Percentiles rank a stretch among this genome's conserved stretches.
These are phyloP conservation scores for Dioszegia crocea DNA, from an alignment of 768 basidiomycete species.

Conservation along the genomic window DNA sequence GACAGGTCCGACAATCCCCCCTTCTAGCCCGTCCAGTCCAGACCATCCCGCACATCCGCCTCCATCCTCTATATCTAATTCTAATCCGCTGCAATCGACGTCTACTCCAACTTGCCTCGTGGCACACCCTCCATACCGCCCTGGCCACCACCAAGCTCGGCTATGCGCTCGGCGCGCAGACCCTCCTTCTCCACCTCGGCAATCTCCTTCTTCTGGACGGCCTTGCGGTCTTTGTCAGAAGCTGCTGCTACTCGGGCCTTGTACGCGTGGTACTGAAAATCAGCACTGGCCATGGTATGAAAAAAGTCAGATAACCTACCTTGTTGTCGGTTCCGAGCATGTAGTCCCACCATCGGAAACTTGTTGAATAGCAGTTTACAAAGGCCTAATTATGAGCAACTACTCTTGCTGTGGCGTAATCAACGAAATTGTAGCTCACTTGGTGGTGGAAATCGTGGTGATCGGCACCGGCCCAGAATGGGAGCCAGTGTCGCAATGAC, in stretches of 20 bases:
- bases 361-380: conserved; percentile 72
- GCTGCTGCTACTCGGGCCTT: conserved; percentile 63
- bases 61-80: background rate
- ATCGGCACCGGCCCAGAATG: conserved; percentile 62
- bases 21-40: background rate
- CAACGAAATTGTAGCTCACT: conserved; percentile 5
- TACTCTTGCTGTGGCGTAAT: too few relatives aligned
- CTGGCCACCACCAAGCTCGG: conserved; percentile 31
- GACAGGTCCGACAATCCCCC: background rate
- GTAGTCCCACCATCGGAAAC: conserved; percentile 83
- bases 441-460: conserved; percentile 99
- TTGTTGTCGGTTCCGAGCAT: conserved; percentile 85
- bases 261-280: conserved; percentile 67
- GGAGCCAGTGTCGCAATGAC: conserved; percentile 85
- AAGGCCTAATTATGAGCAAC: conserved; percentile 38
- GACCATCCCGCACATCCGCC: background rate
- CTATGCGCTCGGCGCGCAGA: conserved; percentile 53
- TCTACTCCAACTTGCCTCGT: conserved; percentile 38
- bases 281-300: background rate
- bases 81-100: background rate
- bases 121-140: conserved; percentile 35
- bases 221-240: conserved; percentile 38
- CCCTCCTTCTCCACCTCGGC: conserved; percentile 80
- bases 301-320: conserved; percentile 15
- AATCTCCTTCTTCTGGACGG: conserved; percentile 70